These are phyloP conservation scores for Ascochyta lentis DNA, from an alignment of 2,329 filamentous ascomycete genomes.

Conservation along the genomic window DNA sequence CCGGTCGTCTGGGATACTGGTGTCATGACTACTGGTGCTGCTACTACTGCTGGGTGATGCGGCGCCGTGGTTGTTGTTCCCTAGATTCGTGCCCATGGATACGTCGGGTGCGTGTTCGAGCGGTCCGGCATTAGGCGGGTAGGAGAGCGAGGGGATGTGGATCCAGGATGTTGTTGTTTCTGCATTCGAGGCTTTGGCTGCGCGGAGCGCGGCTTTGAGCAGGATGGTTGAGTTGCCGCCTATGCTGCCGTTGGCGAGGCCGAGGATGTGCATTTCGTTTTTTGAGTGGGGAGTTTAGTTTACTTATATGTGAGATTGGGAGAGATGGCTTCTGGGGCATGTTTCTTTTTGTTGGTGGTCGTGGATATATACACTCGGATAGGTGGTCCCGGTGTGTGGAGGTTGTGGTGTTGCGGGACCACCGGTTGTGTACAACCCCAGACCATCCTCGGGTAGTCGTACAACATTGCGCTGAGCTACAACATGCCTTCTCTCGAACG, in stretches of 20 bases:
- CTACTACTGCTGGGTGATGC: neutral
- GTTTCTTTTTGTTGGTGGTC: neutral
- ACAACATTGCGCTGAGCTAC: neutral
- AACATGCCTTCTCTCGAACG: no score
- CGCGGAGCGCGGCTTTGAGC: conserved; percentile 15
- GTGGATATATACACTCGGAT: neutral
- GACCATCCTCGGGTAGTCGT: neutral
- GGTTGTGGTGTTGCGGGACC: neutral
- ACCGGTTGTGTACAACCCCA: neutral
- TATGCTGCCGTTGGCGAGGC: conserved; percentile 17
- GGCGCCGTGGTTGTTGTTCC: conserved; percentile 1
- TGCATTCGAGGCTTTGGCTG: neutral
- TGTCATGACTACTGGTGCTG: neutral
- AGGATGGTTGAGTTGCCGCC: conserved; percentile 19
- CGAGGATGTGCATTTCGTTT: conserved; percentile 18
- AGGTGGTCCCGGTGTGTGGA: neutral
- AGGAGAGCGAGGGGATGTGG: conserved; percentile 14
- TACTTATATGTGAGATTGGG: no score
- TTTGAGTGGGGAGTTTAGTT: neutral
- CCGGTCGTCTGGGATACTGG: conserved; percentile 4
- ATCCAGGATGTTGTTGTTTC: conserved; percentile 18
- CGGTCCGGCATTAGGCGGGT: conserved; percentile 14
- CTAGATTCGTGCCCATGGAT: conserved; percentile 9
- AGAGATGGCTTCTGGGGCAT: neutral
- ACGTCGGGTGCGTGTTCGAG: conserved; percentile 5